Conservation (phyloP, 2,329 filamentous ascomycete species). For the Cladosporium sp. region DNA sequence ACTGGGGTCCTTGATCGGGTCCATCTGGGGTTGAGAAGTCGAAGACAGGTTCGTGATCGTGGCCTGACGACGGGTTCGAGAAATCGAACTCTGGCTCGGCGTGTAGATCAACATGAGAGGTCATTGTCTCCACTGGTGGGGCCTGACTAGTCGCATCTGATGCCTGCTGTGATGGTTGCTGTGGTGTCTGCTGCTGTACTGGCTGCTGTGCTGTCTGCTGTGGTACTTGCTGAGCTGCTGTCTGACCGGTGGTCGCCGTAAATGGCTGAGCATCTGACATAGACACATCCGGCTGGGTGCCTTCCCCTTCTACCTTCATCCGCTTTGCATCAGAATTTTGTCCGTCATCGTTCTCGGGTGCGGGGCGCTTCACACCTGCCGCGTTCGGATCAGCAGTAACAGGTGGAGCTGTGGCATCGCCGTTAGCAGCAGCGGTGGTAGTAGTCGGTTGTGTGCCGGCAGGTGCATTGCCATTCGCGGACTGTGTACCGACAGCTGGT, state of each 20-base stretch:
- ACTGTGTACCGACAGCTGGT: not conserved
- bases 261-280: not conserved
- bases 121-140: not conserved
- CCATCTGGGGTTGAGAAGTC: slow-evolving; percentile 8
- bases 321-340: not conserved
- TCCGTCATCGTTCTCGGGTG: not conserved
- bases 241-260: not conserved
- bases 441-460: not conserved
- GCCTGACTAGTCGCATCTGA: not conserved
- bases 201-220: no score
- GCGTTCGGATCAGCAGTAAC: not conserved
- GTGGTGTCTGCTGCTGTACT: not conserved
- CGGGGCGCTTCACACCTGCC: not conserved
- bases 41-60: slow-evolving; percentile 5
- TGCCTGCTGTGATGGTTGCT: not conserved
- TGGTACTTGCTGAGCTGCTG: not conserved
- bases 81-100: slow-evolving; percentile 8
- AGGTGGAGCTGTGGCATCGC: not conserved
- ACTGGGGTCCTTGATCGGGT: not conserved
- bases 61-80: not conserved
- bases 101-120: not conserved
- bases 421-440: not conserved
- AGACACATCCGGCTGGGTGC: not conserved
- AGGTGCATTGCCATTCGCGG: not conserved
- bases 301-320: slow-evolving; percentile 9